Evolutionary conservation across 371 early-diverging fungal species (phyloP), one percentile per base, ranked within the genome.

Genomic region (Mucor sp.): DNA sequence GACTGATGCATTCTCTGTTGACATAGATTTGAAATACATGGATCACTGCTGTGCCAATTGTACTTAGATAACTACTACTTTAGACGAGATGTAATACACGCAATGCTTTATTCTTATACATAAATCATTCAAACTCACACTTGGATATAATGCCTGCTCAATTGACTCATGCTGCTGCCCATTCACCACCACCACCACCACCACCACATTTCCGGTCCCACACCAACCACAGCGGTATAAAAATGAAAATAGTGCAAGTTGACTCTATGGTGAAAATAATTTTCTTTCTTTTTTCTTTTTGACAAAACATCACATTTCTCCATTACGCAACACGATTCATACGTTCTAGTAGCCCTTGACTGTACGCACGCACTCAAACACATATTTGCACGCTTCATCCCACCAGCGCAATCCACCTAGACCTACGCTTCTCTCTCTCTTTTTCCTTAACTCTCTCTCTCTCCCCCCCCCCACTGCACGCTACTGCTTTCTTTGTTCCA

Each of bases 11-110:
- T 27, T 2, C 50, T 50, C 12, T 25, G 12, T 50, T 50, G 6
- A 4, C 32, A 21, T 37, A 61, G 72, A 72, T 43, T 19, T 60
- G 1, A 48, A 47, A 39, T 72, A 65, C 50, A 57, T 72, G 39
- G 72, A 72, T 23, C 61, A 68, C 0, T 72, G 72, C 35, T 72
- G 72, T 48, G 63, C 64, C 3, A 62, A 62, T 33, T 62, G 62
- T 48, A 57, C 53, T 12, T 53, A 25, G 11, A 33, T 33, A 4
- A 33, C n/a, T n/a, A 7, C 33, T 7, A 7, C 7, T 33, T 33
- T 33, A 33, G 33, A 33, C 33, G 3, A 33, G 6, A 17, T n/a
- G n/a, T 19, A 47, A 47, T 47, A 47, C 21, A 35, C 37, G 37
- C 37, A 35, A 12, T 35, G 12, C 6, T 30, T 2, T 6, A 30